Evolutionary conservation across 2,329 filamentous ascomycete genomes (phyloP), one percentile per base, ranked within the genome.

Genomic region (Camillea tinctor): DNA sequence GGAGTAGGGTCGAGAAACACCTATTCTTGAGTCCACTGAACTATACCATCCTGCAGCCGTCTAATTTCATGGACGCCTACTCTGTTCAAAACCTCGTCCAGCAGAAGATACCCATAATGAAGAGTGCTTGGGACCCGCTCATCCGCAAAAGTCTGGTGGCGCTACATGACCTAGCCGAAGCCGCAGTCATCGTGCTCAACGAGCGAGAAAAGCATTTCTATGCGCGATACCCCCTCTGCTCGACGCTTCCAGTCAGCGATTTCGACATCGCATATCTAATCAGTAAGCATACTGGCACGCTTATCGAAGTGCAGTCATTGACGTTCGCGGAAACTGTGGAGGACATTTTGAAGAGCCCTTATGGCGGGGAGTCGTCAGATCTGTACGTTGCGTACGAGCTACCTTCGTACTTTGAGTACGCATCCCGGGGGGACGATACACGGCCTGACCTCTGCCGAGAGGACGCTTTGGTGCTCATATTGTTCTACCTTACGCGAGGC

Each of bases 11-110:
- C 22, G 75, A 77, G 60, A 73, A 77, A 60, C 66, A 69, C 22
- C 62, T 77, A 3, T 72, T 74, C 24, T 72, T 75, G 57, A 71
- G 66, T 44, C 67, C 66, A 4, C 62, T 76, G 4, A 64, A 66
- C 30, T 75, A 69, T 53, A 77, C 74, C 2, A 72, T 76, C 58
- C 30, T 77, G 9, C 72, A 75, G 62, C 74, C 74, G 3, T 70
- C 66, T 0, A 71, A 71, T 19, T 70, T 76, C 55, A 71, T 76
- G 71, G 69, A 76, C 20, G 22, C 36, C 60, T 67, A 60, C 61
- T 68, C 54, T n/a, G 54, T 61, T 19, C 40, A 21, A 23, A 22
- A 17, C 17, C 57, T 60, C 21, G 52, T 44, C 24, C 40, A 49
- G 21, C 56, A 58, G 20, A 40, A 55, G 23, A 51, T 36, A 13